Conservation (phyloP, 306 rosid species). For the Carpinus fangiana region DNA sequence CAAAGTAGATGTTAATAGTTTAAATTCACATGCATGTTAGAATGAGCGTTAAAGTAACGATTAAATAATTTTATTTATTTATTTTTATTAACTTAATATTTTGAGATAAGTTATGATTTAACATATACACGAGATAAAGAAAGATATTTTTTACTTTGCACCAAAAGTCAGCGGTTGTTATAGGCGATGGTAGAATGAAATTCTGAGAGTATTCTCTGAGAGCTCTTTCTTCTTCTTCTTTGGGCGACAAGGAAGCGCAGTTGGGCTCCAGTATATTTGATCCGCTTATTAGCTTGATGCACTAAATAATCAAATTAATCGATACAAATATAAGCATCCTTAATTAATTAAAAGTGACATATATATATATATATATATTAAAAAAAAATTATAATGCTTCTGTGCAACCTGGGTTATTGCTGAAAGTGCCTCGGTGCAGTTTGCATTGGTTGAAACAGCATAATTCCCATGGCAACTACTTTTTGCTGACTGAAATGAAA, state of each 20-base stretch:
- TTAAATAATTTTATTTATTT: too few species aligned
- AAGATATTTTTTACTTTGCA: constrained; percentile 1
- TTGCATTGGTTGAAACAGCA: constrained; percentile 6
- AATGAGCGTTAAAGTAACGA: too few species aligned
- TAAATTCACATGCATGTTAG: too few species aligned
- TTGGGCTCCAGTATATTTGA: constrained; percentile 16
- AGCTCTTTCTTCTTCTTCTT: constrained; percentile 9
- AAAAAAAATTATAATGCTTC: too few species aligned
- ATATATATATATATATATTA: too few species aligned
- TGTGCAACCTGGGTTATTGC: background rate
- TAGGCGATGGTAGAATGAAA: background rate
- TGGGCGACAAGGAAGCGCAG: constrained; percentile 26
- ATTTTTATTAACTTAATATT: too few species aligned
- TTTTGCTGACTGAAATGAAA: constrained; percentile 21
- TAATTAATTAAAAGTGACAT: background rate
- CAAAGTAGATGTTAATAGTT: too few species aligned
- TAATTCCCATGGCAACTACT: constrained; percentile 26
- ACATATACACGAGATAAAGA: background rate
- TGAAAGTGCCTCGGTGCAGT: constrained; percentile 7
- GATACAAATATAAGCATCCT: background rate
- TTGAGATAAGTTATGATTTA: too few species aligned
- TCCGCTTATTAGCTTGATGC: constrained; percentile 7
- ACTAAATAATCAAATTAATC: constrained; percentile 4
- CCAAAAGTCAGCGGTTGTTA: background rate
- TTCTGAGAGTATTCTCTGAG: constrained; percentile 1